A percentile compares a stretch with the other conserved stretches of the same genome.
phyloP scores from a whole-genome alignment of 306 rosid genomes.

The Cicer cuneatum region DNA sequence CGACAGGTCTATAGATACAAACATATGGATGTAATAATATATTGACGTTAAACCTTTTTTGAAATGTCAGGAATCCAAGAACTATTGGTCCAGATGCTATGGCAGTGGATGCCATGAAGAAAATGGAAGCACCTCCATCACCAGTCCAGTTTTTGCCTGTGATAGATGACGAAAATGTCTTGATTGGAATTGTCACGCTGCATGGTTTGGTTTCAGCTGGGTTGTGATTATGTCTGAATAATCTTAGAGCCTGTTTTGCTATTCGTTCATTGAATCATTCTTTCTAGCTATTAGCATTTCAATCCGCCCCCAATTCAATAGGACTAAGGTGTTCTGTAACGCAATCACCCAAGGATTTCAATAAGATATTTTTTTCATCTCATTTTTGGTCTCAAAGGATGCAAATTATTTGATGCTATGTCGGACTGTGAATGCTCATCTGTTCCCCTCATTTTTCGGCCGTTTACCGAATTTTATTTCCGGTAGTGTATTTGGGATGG shows the following conservation, averaged over 20 bases:
- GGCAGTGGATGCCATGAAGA: conserved; percentile 98
- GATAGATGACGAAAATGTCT: conserved; percentile 54
- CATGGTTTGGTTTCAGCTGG: conserved; percentile 97
- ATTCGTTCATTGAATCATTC: conserved; percentile 42
- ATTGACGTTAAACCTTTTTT: conserved; percentile 26
- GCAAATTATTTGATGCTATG: conserved; percentile 18
- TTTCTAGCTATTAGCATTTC: conserved; percentile 38
- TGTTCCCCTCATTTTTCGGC: too few relatives aligned
- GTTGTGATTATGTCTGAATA: conserved; percentile 50
- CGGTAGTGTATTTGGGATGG: too few relatives aligned
- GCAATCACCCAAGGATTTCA: conserved; percentile 2
- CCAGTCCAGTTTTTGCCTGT: conserved; percentile 97
- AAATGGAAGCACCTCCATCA: conserved; percentile 98
- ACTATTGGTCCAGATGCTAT: conserved; percentile 75
- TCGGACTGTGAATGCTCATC: neutral
- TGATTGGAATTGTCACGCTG: conserved; percentile 96
- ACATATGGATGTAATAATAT: neutral
- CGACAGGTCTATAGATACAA: neutral
- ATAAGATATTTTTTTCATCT: too few relatives aligned
- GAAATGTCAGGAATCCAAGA: conserved; percentile 71
- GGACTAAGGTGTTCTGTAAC: conserved; percentile 26
- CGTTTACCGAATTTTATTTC: too few relatives aligned
- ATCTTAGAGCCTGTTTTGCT: neutral
- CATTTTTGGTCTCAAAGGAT: neutral
- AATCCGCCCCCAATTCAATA: conserved; percentile 23